phyloP scores from a whole-genome alignment of 208 protist species.

The Trypanosoma caninum region DNA sequence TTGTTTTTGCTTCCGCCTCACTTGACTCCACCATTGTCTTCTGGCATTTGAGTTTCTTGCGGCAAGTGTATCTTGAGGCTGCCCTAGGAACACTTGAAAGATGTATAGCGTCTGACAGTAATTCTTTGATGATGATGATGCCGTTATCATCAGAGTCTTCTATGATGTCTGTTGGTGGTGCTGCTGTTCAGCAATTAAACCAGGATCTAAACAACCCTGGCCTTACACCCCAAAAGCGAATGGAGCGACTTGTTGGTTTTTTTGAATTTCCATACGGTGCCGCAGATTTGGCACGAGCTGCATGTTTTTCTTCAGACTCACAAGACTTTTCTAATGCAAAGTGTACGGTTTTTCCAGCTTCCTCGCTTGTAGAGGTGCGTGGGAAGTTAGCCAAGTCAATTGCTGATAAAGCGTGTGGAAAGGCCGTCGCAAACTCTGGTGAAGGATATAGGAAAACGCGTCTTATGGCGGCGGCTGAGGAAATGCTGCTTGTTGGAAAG shows the following conservation, averaged over 20 bases:
- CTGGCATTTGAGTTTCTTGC: conserved; percentile 78
- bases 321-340: conserved; percentile 26
- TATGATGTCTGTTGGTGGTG: conserved; percentile 36
- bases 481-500: conserved; percentile 69
- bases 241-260: conserved; percentile 58
- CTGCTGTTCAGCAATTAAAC: conserved; percentile 48
- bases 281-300: conserved; percentile 52
- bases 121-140: conserved; percentile 37
- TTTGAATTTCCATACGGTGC: conserved; percentile 82
- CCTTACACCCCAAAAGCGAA: conserved; percentile 44
- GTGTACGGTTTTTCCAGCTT: conserved; percentile 43
- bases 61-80: conserved; percentile 65
- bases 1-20: conserved; percentile 86
- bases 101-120: conserved; percentile 45
- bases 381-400: conserved; percentile 41
- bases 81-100: conserved; percentile 62
- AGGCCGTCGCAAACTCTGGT: conserved; percentile 51
- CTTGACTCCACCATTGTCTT: conserved; percentile 85
- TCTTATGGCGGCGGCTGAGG: conserved; percentile 69
- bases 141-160: neutral
- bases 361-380: conserved; percentile 43
- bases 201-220: conserved; percentile 48
- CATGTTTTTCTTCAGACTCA: conserved; percentile 15
- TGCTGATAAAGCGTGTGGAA: conserved; percentile 65
- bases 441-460: conserved; percentile 52